A percentile compares a stretch with the other conserved stretches of the same genome.
These are phyloP conservation scores for Neonectria magnoliae DNA, from an alignment of 2,329 filamentous ascomycete species.

Conservation along the genomic window DNA sequence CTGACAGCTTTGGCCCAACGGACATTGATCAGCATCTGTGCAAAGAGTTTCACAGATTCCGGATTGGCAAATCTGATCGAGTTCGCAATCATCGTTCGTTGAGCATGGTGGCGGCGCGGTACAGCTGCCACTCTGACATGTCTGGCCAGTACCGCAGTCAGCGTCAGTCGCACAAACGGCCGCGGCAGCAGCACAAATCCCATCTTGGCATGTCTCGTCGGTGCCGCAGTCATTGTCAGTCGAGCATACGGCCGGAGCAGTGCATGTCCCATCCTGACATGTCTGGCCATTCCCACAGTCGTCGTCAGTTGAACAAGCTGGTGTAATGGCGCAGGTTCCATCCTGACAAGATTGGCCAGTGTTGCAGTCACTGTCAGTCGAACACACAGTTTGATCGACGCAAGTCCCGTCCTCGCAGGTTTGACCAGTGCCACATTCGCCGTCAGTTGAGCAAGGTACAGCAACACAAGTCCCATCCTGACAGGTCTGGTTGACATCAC, in stretches of 20 bases:
- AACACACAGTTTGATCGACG: neutral
- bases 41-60: constrained; percentile 5
- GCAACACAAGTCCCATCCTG: neutral
- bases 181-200: neutral
- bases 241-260: neutral
- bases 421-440: neutral
- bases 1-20: neutral
- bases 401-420: constrained; percentile 2
- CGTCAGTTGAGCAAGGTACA: neutral
- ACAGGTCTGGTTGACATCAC: neutral
- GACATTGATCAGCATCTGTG: neutral
- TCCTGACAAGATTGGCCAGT: neutral
- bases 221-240: neutral
- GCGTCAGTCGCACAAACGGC: neutral
- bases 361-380: neutral
- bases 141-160: neutral
- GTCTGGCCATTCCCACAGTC: neutral
- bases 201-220: neutral
- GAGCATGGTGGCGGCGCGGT: neutral
- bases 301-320: neutral
- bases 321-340: neutral
- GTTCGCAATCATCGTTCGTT: neutral
- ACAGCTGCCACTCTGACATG: neutral
- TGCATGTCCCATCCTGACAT: neutral
- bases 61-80: neutral